Conservation (phyloP, 371 early-diverging fungal species). For the Fennellomyces sp. region DNA sequence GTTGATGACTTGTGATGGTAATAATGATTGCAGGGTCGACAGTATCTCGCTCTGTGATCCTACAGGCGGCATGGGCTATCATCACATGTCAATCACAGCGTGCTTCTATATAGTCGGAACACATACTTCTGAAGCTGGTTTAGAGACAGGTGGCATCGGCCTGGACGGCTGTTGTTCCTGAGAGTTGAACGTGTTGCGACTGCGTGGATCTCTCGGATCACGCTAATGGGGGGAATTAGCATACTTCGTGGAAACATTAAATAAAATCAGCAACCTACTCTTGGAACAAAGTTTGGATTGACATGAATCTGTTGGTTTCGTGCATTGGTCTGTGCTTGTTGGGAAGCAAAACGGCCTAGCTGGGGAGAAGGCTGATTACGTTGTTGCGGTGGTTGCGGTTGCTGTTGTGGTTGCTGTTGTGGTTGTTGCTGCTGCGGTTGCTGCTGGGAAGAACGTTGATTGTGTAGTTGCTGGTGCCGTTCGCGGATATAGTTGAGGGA, state of each 20-base stretch:
- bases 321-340: background rate
- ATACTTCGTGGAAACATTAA: background rate
- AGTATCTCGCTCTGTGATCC: slow-evolving; percentile 19
- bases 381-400: background rate
- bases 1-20: slow-evolving; percentile 16
- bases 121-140: background rate
- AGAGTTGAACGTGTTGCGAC: background rate
- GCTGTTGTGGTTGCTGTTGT: slow-evolving; percentile 1
- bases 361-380: slow-evolving; percentile 3
- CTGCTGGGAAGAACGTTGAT: background rate
- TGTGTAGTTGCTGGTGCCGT: slow-evolving; percentile 12
- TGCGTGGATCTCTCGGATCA: slow-evolving; percentile 16
- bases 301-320: slow-evolving; percentile 55
- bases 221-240: slow-evolving; percentile 6
- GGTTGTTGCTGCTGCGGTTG: slow-evolving; percentile 15
- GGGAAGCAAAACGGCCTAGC: background rate
- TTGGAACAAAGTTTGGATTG: slow-evolving; percentile 62
- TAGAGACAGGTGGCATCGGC: background rate
- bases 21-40: slow-evolving; percentile 28
- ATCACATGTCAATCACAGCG: too few relatives aligned
- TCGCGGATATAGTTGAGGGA: slow-evolving; percentile 46
- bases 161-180: background rate
- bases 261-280: slow-evolving; percentile 36
- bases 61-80: too few relatives aligned
- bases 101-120: background rate